Base-by-base conservation (phyloP, 495 filamentous ascomycete species). In the Aspergillus biplanus region DNA sequence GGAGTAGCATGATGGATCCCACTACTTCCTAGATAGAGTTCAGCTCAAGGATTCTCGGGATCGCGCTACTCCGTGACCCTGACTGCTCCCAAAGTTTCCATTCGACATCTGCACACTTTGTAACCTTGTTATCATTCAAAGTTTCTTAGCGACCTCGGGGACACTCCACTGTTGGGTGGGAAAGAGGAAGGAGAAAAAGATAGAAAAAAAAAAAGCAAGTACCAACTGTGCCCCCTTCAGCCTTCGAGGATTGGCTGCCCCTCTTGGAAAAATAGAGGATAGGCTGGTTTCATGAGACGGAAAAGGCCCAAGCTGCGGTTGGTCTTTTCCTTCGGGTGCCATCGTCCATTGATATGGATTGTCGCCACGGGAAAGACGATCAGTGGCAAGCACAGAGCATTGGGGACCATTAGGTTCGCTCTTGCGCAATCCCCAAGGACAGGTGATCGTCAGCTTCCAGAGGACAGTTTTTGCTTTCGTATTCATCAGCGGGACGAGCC, bases 1-100 rank as follows among this genome's bases (percentile, higher is more conserved):
- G 39, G 39, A 11, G 47, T 50, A 27, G 47, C 47, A n/a, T 50
- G 47, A 50, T 50, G 11, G 16, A 50, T 50, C 47, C 32, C 47
- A 32, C 32, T 60, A 11, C 27, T 39, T 44, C 11, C n/a, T 5
- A 60, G 58, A 60, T 60, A 60, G 58, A 60, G 58, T 60, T 60
- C 48, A 53, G 2, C 58, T 48, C 13, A 54, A 34, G 52, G 52
- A 54, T 34, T 54, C 33, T 54, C 52, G 27, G 52, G 52, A 54
- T 54, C 52, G 52, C 52, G 34, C 18, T 35, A 33, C 58, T 60
- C 31, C 31, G 46, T 32, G 33, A 50, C 32, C 32, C 44, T 34
- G 27, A 32, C 21, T 9, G 21, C 46, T 11, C 15, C 6, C 16
- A 4, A 34, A 31, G 18, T 21, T 42, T 37, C 47, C 6, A 52